Percentiles rank a stretch among this genome's conserved stretches.
These are phyloP conservation scores for Neurospora tetrasperma DNA, from an alignment of 495 filamentous ascomycete species.

Conservation along the genomic window DNA sequence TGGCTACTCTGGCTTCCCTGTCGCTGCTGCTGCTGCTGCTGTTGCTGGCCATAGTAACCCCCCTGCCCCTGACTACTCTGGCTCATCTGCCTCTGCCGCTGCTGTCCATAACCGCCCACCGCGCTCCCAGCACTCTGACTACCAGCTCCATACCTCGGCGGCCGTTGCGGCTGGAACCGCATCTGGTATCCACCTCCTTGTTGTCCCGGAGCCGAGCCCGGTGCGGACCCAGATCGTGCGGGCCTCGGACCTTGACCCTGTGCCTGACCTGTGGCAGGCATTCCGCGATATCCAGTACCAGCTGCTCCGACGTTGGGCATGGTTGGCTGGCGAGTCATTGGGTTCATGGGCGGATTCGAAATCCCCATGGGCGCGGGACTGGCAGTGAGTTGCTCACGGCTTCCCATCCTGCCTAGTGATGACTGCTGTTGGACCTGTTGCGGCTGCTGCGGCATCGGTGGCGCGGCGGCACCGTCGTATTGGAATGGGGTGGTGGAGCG, in stretches of 20 bases:
- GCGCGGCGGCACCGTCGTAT: neutral
- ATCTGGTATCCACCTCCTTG: neutral
- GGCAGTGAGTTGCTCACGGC: neutral
- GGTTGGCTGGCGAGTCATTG: neutral
- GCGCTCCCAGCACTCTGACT: neutral
- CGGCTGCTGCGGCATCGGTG: neutral
- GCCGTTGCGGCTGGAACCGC: neutral
- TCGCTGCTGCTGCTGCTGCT: neutral
- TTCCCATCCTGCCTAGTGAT: neutral
- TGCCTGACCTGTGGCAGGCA: neutral
- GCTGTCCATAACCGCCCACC: neutral
- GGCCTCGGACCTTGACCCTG: neutral
- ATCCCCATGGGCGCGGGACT: neutral
- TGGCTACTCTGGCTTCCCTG: neutral
- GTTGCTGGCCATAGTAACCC: neutral
- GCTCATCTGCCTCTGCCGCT: neutral
- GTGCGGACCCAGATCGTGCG: neutral
- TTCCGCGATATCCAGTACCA: neutral
- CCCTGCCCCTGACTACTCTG: neutral
- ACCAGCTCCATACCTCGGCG: neutral
- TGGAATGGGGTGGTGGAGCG: neutral
- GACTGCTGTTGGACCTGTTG: neutral
- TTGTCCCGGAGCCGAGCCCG: neutral
- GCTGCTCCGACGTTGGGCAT: neutral
- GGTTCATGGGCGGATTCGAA: neutral